Evolutionary conservation across 176 grass and related monocot genomes (phyloP).

Genomic region (Oryza australiensis): DNA sequence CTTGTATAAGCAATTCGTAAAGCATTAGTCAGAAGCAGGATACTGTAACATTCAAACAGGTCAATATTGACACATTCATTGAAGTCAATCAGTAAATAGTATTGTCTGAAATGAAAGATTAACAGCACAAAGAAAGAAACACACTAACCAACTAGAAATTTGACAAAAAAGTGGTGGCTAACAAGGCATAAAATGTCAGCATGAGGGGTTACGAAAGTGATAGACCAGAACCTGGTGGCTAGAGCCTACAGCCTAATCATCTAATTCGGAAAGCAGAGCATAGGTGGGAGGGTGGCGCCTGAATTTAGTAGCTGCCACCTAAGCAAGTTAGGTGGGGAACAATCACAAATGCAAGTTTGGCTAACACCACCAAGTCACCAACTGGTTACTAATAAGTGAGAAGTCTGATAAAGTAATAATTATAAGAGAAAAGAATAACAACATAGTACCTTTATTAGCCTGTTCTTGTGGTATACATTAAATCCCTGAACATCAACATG

Average conservation of each 20-base stretch:
- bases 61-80: neutral
- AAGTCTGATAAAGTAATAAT: constrained; percentile 10
- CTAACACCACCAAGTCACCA: neutral
- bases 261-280: neutral
- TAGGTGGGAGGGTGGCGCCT: neutral
- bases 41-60: neutral
- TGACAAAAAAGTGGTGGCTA: neutral
- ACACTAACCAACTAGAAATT: neutral
- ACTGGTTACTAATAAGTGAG: neutral
- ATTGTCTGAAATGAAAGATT: constrained; percentile 21
- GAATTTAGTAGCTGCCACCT: neutral
- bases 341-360: neutral
- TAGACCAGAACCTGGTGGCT: neutral
- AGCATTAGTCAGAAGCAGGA: constrained; percentile 5
- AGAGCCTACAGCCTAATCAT: neutral
- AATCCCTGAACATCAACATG: constrained; percentile 93
- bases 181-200: neutral
- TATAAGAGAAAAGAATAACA: constrained; percentile 10
- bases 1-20: neutral
- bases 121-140: neutral
- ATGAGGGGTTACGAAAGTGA: neutral
- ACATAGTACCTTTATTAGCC: constrained; percentile 86
- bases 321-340: neutral
- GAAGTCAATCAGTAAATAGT: neutral
- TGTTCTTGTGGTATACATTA: constrained; percentile 97